Conservation (phyloP, 371 early-diverging fungal genomes). For the Syncephalastrum racemosum region DNA sequence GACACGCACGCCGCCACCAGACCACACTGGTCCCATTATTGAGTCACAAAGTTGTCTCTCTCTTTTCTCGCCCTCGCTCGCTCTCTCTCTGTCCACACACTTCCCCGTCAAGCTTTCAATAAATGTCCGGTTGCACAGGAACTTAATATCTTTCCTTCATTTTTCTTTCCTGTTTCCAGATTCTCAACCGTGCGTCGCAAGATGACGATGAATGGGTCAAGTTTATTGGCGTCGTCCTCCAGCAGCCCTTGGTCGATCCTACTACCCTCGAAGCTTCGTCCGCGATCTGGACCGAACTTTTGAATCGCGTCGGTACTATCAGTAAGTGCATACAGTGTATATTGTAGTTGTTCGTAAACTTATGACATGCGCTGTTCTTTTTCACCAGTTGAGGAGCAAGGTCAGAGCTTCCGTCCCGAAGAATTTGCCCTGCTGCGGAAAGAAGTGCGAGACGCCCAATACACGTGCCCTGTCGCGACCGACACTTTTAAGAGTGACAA, state of each 20-base stretch:
- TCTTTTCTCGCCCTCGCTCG: no score
- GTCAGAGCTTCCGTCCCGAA: constrained; percentile 17
- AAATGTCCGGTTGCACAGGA: no score
- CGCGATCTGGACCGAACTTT: background rate
- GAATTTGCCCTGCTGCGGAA: constrained; percentile 13
- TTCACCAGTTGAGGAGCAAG: constrained; percentile 16
- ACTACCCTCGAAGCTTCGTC: background rate
- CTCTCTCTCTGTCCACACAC: no score
- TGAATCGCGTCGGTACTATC: background rate
- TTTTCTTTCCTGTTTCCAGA: background rate
- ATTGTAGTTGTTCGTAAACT: background rate
- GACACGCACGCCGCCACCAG: no score
- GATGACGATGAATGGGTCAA: background rate
- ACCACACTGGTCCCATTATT: no score
- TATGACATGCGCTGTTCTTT: background rate
- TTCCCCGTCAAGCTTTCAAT: no score
- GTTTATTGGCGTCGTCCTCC: background rate
- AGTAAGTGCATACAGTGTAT: background rate
- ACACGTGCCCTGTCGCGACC: constrained; percentile 8
- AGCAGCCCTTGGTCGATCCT: background rate
- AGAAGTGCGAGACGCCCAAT: constrained; percentile 10
- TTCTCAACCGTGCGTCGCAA: background rate
- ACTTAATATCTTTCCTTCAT: background rate
- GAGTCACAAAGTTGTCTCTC: no score
- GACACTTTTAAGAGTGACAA: constrained; percentile 9